A percentile compares a stretch with the other conserved stretches of the same genome.
Conservation (phyloP, 1,284 basidiomycete species). For the Malassezia sympodialis region DNA sequence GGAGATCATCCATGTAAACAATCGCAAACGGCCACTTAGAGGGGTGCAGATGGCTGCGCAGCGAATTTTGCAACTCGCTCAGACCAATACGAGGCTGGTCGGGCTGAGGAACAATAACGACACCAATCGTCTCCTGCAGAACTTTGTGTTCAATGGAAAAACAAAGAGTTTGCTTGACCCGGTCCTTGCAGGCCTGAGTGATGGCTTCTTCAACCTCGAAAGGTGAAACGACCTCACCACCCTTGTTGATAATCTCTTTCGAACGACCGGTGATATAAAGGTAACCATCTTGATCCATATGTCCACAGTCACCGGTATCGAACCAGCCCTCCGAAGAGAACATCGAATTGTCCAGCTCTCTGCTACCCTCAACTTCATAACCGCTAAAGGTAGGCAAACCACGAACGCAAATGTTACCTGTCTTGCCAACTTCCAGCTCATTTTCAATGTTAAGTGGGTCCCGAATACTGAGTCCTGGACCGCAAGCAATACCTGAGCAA, state of each 20-base stretch:
- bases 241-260: conserved; percentile 49
- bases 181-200: conserved; percentile 42
- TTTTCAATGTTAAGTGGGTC: conserved; percentile 44
- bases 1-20: conserved; percentile 48
- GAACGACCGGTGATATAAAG: conserved; percentile 47
- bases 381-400: conserved; percentile 46
- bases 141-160: conserved; percentile 48
- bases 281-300: conserved; percentile 48
- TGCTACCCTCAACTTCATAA: conserved; percentile 38
- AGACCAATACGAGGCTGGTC: conserved; percentile 46
- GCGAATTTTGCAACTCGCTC: conserved; percentile 46
- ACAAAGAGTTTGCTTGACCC: conserved; percentile 46
- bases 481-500: conserved; percentile 45
- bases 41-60: conserved; percentile 43
- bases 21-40: conserved; percentile 48
- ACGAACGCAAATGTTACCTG: conserved; percentile 43
- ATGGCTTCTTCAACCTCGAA: conserved; percentile 48
- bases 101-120: conserved; percentile 46
- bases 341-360: conserved; percentile 40
- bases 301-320: conserved; percentile 48
- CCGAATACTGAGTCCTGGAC: conserved; percentile 45
- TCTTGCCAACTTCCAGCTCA: conserved; percentile 42
- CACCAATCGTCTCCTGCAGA: conserved; percentile 47
- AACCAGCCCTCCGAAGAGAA: conserved; percentile 48
- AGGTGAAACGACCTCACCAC: conserved; percentile 48